Base-by-base conservation (phyloP, 2,329 filamentous ascomycete species). In the Ceratocystis papillata region DNA sequence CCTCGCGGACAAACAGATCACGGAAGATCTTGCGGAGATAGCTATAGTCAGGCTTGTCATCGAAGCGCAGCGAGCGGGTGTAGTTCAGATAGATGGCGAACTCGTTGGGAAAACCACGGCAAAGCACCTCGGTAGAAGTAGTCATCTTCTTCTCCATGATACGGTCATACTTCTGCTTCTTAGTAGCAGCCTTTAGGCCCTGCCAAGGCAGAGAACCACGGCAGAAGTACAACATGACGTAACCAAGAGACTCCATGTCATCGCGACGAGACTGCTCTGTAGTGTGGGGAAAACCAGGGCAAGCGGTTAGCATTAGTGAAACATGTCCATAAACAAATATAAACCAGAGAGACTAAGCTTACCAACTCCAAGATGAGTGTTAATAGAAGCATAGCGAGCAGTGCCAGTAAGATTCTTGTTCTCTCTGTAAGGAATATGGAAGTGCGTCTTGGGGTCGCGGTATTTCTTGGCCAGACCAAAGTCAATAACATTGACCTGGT, bases 141-240 rank as follows among this genome's bases (percentile, higher is more conserved):
- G 94, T 99, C 94, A 97, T 97, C 90, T 99, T 99, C 87, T 99
- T 99, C 84, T 99, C 94, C 93, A 97, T 97, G 80, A 99, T 99
- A 70, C 93, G 87, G 79, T 99, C 94, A 76, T 99, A 97, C 82
- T 99, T 99, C 81, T 97, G 93, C 87, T 96, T 96, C 87, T 96
- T 96, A 71, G 92, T 96, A 72, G 93, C 93, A 80, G 93, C 93
- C 85, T 96, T 96, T 65, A 96, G 83, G 67, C 94, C 94, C 81
- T 99, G 94, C 94, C 94, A 99, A 69, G 94, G 94, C 67, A 99
- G 90, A 70, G 92, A 96, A 70, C 94, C 94, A 78, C 94, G 93
- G 83, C 93, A 97, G 82, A 99, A 99, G 84, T 99, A 99, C 70
- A 99, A 88, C 92, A 99, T 97, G 74, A 99, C 94, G 73, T 99